Conservation (phyloP, 495 filamentous ascomycete genomes). For the Aspergillus diversus region DNA sequence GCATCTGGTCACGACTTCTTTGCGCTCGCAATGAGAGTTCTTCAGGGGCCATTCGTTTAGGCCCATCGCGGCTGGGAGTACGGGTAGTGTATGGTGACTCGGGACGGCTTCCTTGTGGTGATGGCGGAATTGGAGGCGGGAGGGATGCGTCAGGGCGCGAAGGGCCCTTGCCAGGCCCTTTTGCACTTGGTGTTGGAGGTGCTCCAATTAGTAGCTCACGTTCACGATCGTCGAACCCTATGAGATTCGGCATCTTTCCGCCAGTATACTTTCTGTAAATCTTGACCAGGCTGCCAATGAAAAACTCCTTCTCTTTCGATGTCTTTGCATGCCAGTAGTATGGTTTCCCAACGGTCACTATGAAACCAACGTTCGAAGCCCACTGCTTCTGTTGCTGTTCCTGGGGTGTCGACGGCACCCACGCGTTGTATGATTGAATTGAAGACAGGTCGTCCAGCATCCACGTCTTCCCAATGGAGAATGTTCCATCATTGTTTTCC, state of each 20-base stretch:
- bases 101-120: constrained; percentile 29
- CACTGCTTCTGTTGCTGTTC: constrained; percentile 73
- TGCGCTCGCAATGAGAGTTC: constrained; percentile 46
- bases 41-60: constrained; percentile 43
- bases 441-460: constrained; percentile 81
- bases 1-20: constrained; percentile 51
- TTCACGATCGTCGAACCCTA: constrained; percentile 81
- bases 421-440: constrained; percentile 75
- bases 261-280: constrained; percentile 96
- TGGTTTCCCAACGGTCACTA: constrained; percentile 87
- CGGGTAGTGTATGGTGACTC: constrained; percentile 36
- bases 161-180: constrained; percentile 35
- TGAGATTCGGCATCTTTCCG: constrained; percentile 75
- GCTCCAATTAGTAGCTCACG: constrained; percentile 67
- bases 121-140: constrained; percentile 36
- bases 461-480: constrained; percentile 99
- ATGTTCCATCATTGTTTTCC: constrained; percentile 90
- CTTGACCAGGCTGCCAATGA: constrained; percentile 91
- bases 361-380: constrained; percentile 80
- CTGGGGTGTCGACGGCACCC: constrained; percentile 51
- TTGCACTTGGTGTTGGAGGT: constrained; percentile 38
- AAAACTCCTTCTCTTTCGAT: constrained; percentile 96
- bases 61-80: constrained; percentile 44
- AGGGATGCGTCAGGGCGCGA: constrained; percentile 37
- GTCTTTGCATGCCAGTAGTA: constrained; percentile 96